Percentiles rank a stretch among this genome's conserved stretches.
Evolutionary conservation across 257 asterid genomes (phyloP).

Genomic region (Fraxinus cuspidata): DNA sequence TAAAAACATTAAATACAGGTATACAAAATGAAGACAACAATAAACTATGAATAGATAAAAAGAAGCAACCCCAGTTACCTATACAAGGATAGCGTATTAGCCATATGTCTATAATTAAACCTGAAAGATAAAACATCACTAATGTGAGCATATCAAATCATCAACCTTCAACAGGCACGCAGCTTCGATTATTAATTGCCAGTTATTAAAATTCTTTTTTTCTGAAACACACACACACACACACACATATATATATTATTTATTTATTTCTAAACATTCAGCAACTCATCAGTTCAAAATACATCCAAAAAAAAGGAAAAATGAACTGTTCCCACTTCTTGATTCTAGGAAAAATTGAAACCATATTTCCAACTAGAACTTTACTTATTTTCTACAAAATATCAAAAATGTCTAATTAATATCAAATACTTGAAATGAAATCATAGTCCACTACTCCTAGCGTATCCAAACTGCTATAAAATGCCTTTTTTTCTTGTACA

Average conservation of each 20-base stretch:
- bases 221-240: no score
- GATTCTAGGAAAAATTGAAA: no score
- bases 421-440: neutral
- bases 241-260: no score
- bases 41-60: neutral
- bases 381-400: neutral
- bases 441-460: no score
- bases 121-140: conserved; percentile 36
- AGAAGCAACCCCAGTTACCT: conserved; percentile 47
- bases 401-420: neutral
- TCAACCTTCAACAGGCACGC: conserved; percentile 13
- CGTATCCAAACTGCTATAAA: no score
- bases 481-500: no score
- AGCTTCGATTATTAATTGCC: conserved; percentile 3
- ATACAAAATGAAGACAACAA: neutral
- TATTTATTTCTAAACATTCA: conserved; percentile 11
- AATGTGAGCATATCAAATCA: conserved; percentile 9
- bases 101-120: conserved; percentile 98
- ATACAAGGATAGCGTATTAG: conserved; percentile 88
- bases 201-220: neutral
- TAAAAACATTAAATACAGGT: neutral
- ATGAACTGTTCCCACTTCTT: neutral
- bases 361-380: no score
- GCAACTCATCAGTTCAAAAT: neutral
- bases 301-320: neutral